phyloP scores from a whole-genome alignment of 2,329 filamentous ascomycete species.

The Nothophaeocryptopus gaeumannii region DNA sequence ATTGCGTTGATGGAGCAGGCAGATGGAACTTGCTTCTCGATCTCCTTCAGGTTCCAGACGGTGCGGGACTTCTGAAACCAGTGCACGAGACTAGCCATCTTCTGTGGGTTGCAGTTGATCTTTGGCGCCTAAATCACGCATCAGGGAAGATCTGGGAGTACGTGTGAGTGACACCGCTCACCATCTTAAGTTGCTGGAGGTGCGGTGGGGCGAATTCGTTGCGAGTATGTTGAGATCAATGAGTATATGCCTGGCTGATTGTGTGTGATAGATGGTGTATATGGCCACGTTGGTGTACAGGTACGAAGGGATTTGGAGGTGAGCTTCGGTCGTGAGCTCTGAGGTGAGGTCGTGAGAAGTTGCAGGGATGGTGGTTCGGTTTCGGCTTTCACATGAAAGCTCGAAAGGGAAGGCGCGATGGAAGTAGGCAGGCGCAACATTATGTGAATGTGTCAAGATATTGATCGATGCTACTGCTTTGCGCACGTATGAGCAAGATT shows the following conservation, averaged over 20 bases:
- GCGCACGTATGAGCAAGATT: too few species aligned
- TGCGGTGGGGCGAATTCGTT: not conserved
- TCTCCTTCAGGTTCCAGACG: slow-evolving; percentile 64
- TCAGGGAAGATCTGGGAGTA: slow-evolving; percentile 7
- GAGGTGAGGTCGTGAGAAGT: too few species aligned
- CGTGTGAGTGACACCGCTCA: not conserved
- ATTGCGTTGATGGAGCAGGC: slow-evolving; percentile 64
- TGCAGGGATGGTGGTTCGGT: too few species aligned
- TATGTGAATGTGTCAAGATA: too few species aligned
- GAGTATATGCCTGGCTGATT: not conserved
- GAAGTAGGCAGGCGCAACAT: too few species aligned
- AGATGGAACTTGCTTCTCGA: slow-evolving; percentile 62
- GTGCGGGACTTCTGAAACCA: slow-evolving; percentile 60
- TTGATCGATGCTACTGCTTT: too few species aligned
- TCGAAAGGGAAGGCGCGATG: too few species aligned
- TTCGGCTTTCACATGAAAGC: too few species aligned
- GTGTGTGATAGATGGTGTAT: not conserved
- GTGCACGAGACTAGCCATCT: slow-evolving; percentile 56
- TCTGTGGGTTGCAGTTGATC: slow-evolving; percentile 55
- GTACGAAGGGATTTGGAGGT: too few species aligned
- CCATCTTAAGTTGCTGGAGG: slow-evolving; percentile 10
- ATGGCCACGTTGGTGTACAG: too few species aligned
- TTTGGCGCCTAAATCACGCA: slow-evolving; percentile 48
- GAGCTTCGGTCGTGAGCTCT: too few species aligned
- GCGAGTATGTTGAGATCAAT: not conserved